Evolutionary conservation across 2,329 filamentous ascomycete genomes (phyloP).

Genomic region (Trichoderma sp.): DNA sequence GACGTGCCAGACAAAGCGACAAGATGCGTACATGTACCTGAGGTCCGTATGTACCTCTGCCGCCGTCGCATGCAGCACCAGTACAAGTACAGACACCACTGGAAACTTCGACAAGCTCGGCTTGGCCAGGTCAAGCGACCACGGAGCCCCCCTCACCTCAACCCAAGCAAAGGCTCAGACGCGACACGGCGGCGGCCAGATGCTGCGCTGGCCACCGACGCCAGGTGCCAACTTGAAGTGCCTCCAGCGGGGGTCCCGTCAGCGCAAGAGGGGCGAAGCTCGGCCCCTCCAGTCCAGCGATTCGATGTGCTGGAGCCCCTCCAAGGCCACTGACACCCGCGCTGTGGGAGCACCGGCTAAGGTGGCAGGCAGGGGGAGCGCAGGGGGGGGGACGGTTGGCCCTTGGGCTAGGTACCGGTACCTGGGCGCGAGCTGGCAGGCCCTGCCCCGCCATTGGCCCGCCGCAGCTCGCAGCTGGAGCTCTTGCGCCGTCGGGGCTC

Average conservation of each 20-base stretch:
- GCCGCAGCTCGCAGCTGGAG: slow-evolving; percentile 9
- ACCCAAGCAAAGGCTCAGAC: slow-evolving; percentile 2
- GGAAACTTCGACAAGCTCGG: too few species aligned
- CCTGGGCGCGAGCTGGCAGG: not conserved
- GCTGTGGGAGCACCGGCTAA: not conserved
- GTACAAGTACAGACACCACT: not conserved
- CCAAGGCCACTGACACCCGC: not conserved
- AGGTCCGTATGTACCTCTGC: not conserved
- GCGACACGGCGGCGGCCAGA: slow-evolving; percentile 22
- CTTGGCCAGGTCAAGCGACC: not conserved
- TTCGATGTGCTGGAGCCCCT: not conserved
- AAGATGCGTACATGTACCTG: not conserved
- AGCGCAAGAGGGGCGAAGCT: slow-evolving; percentile 30
- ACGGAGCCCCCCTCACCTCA: slow-evolving; percentile 7
- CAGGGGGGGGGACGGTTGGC: slow-evolving; percentile 19
- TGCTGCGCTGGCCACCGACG: slow-evolving; percentile 31
- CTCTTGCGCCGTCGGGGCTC: slow-evolving; percentile 9
- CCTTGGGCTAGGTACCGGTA: slow-evolving; percentile 12
- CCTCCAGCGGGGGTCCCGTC: slow-evolving; percentile 34
- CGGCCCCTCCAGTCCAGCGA: slow-evolving; percentile 27
- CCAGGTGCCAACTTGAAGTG: slow-evolving; percentile 20
- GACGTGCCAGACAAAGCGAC: slow-evolving; percentile 2
- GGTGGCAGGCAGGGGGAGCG: slow-evolving; percentile 6
- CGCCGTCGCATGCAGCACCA: not conserved
- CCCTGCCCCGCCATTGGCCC: slow-evolving; percentile 24